A percentile compares a stretch with the other conserved stretches of the same genome.
These are phyloP conservation scores for Lentinula sp. DNA, from an alignment of 768 basidiomycete genomes.

Conservation along the genomic window DNA sequence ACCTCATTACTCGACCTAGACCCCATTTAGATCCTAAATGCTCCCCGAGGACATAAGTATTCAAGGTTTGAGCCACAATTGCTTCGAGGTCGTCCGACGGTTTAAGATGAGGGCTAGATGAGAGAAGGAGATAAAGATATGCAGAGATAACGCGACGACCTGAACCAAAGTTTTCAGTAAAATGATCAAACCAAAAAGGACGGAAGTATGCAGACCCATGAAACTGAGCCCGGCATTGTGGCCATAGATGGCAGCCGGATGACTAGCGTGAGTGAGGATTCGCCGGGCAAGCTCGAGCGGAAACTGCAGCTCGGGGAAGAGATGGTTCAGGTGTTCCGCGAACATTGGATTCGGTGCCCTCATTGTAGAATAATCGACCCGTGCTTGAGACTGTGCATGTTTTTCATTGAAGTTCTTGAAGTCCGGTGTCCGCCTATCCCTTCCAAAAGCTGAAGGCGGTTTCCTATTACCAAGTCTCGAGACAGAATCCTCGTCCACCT, in stretches of 20 bases:
- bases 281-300: constrained; percentile 65
- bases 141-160: constrained; percentile 75
- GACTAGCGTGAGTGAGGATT: constrained; percentile 75
- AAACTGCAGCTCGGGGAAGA: constrained; percentile 66
- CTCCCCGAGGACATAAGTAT: constrained; percentile 69
- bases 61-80: constrained; percentile 50
- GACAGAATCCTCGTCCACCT: not conserved
- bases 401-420: not conserved
- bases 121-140: constrained; percentile 69
- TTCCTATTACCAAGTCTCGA: not conserved
- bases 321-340: constrained; percentile 50
- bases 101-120: constrained; percentile 42
- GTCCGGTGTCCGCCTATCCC: not conserved
- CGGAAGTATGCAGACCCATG: constrained; percentile 45
- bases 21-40: constrained; percentile 73
- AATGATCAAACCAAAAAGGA: not conserved
- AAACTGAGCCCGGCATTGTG: constrained; percentile 73
- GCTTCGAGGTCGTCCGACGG: constrained; percentile 52
- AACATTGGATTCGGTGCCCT: constrained; percentile 20
- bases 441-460: not conserved
- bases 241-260: constrained; percentile 56
- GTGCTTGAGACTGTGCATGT: not conserved
- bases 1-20: constrained; percentile 65
- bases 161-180: constrained; percentile 18
- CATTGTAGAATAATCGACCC: constrained; percentile 6